phyloP scores from a whole-genome alignment of 2,329 filamentous ascomycete species.

The Fusarium floridanum region DNA sequence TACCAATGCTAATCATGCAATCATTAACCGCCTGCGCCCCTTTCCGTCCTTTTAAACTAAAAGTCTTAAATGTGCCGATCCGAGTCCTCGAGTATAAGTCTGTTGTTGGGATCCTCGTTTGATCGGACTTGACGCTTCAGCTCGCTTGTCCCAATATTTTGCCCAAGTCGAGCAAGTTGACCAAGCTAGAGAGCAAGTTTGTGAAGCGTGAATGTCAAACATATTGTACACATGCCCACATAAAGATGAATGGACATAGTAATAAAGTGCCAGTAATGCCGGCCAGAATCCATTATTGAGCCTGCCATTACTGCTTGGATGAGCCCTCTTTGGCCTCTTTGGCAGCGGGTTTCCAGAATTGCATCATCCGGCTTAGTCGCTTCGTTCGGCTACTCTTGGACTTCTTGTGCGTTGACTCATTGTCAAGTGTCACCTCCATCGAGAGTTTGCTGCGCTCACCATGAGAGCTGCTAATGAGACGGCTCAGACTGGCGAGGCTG shows the following conservation, averaged over 20 bases:
- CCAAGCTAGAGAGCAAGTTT: constrained; percentile 7
- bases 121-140: constrained; percentile 18
- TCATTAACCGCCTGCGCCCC: constrained; percentile 50
- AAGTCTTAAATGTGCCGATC: constrained; percentile 33
- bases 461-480: constrained; percentile 80
- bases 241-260: constrained; percentile 51
- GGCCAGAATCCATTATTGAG: constrained; percentile 16
- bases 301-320: constrained; percentile 39
- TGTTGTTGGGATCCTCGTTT: constrained; percentile 18
- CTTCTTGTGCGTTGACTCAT: constrained; percentile 67
- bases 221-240: constrained; percentile 55
- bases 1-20: constrained; percentile 55
- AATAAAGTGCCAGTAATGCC: constrained; percentile 32
- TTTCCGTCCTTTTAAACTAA: constrained; percentile 38
- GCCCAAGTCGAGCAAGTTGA: constrained; percentile 10
- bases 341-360: constrained; percentile 78
- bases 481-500: constrained; percentile 81
- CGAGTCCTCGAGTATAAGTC: constrained; percentile 20
- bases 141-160: constrained; percentile 4
- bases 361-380: constrained; percentile 79
- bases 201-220: constrained; percentile 39
- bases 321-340: constrained; percentile 60
- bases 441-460: constrained; percentile 82
- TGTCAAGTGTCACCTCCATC: constrained; percentile 72
- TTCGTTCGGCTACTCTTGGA: constrained; percentile 73